Evolutionary conservation across 2,329 filamentous ascomycete species (phyloP).

Genomic region (Plenodomus biglobosus): DNA sequence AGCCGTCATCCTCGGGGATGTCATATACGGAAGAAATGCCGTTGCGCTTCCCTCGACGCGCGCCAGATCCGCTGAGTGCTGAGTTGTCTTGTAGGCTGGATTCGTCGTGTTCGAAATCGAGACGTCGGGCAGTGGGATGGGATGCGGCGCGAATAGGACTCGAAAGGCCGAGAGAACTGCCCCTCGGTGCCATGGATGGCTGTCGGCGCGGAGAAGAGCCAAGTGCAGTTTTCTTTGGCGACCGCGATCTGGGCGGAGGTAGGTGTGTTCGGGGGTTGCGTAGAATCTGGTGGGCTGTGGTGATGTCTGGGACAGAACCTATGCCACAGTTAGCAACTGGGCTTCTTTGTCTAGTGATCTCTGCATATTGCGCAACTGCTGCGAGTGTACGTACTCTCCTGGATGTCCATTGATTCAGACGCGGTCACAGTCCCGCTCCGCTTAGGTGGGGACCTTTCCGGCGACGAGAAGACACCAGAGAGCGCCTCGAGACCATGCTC

Average conservation of each 20-base stretch:
- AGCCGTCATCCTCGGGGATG: slow-evolving; percentile 30
- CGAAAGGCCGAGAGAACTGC: slow-evolving; percentile 48
- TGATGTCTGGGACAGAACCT: slow-evolving; percentile 56
- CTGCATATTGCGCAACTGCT: background rate
- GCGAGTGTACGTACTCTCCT: slow-evolving; percentile 56
- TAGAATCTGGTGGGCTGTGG: slow-evolving; percentile 49
- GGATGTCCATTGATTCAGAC: slow-evolving; percentile 64
- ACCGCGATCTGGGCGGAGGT: slow-evolving; percentile 56
- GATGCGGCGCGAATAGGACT: slow-evolving; percentile 36
- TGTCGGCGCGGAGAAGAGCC: slow-evolving; percentile 63
- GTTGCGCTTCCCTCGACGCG: slow-evolving; percentile 32
- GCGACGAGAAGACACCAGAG: slow-evolving; percentile 86
- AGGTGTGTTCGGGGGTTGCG: slow-evolving; percentile 49
- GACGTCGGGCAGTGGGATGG: slow-evolving; percentile 53
- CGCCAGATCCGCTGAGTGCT: slow-evolving; percentile 38
- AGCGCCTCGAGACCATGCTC: slow-evolving; percentile 90
- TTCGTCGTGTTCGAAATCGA: slow-evolving; percentile 57
- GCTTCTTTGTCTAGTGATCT: background rate
- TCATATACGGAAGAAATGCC: slow-evolving; percentile 28
- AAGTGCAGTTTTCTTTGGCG: slow-evolving; percentile 65
- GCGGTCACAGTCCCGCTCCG: slow-evolving; percentile 49
- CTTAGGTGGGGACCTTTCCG: slow-evolving; percentile 62
- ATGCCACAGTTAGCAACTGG: background rate
- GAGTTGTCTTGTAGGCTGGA: slow-evolving; percentile 37
- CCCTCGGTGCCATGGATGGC: slow-evolving; percentile 58